Percentiles rank a stretch among this genome's conserved stretches.
These are phyloP conservation scores for Fusarium multiceps DNA, from an alignment of 2,329 filamentous ascomycete genomes.

Conservation along the genomic window DNA sequence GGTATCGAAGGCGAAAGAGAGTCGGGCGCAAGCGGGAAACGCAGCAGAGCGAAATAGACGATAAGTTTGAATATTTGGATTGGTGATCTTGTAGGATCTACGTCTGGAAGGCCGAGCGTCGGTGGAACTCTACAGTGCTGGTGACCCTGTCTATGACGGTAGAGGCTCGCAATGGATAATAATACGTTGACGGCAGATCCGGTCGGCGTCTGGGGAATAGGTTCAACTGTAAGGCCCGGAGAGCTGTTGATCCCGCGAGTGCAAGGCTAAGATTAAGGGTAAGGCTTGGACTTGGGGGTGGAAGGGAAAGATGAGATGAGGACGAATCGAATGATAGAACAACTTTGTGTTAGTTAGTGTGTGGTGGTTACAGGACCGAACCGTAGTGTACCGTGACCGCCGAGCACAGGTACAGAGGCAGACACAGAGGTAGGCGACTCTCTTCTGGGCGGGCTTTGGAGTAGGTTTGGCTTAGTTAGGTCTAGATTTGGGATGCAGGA, in stretches of 20 bases:
- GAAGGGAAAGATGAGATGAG: constrained; percentile 10
- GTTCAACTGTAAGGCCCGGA: not conserved
- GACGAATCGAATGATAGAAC: constrained; percentile 19
- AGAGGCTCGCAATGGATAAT: constrained; percentile 27
- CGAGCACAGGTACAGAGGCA: not conserved
- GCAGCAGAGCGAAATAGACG: not conserved
- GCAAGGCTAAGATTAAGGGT: not conserved
- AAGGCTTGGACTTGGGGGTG: not conserved
- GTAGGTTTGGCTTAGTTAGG: constrained; percentile 20
- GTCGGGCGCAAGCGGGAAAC: constrained; percentile 22
- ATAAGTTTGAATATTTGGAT: constrained; percentile 12
- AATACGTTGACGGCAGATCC: constrained; percentile 12
- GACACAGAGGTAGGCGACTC: not conserved
- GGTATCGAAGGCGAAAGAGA: constrained; percentile 7
- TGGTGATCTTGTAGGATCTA: constrained; percentile 30
- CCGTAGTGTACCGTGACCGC: constrained; percentile 27
- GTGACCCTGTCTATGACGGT: constrained; percentile 26
- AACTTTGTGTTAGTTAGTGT: constrained; percentile 17
- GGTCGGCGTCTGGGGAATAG: constrained; percentile 15
- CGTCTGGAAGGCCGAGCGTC: constrained; percentile 28
- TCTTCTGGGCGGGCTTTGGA: constrained; percentile 1
- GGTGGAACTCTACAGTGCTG: constrained; percentile 32
- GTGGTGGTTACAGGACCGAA: constrained; percentile 25
- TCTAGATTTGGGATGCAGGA: constrained; percentile 29
- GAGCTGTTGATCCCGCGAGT: constrained; percentile 13